These are phyloP conservation scores for Cymbopogon citratus DNA, from an alignment of 176 grass and related monocot genomes.

Conservation along the genomic window DNA sequence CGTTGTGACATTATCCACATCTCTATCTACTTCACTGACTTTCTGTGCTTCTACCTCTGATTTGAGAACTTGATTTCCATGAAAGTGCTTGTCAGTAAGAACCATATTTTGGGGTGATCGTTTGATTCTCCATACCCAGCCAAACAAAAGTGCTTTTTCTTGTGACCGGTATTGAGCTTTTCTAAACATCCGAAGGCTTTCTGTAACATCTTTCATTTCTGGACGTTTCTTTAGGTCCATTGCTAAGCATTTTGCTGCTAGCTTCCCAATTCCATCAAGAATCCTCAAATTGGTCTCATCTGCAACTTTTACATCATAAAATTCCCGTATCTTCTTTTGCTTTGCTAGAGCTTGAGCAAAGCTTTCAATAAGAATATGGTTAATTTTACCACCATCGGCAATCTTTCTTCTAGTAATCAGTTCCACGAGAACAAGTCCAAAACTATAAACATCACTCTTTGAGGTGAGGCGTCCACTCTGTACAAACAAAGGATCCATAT, in stretches of 20 bases:
- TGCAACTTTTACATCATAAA: background rate
- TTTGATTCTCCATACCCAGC: background rate
- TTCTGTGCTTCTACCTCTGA: background rate
- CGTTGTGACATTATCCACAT: background rate
- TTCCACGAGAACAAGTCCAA: background rate
- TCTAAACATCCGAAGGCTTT: background rate
- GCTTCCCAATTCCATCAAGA: background rate
- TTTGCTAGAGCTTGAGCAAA: background rate
- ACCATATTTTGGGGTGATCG: background rate
- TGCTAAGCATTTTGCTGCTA: background rate
- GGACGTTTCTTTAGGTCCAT: background rate
- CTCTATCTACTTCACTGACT: background rate
- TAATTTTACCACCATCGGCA: background rate
- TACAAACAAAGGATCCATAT: background rate
- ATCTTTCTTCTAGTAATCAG: background rate
- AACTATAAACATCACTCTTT: background rate
- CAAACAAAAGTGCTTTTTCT: background rate
- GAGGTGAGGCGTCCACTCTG: background rate
- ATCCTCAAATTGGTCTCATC: background rate
- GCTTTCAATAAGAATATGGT: background rate
- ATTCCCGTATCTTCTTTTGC: background rate
- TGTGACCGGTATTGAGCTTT: background rate
- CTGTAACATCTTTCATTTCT: background rate
- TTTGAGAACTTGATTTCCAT: background rate
- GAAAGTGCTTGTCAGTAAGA: background rate